phyloP scores from a whole-genome alignment of 139 green algal species.

The Tetradesmus obliquus region DNA sequence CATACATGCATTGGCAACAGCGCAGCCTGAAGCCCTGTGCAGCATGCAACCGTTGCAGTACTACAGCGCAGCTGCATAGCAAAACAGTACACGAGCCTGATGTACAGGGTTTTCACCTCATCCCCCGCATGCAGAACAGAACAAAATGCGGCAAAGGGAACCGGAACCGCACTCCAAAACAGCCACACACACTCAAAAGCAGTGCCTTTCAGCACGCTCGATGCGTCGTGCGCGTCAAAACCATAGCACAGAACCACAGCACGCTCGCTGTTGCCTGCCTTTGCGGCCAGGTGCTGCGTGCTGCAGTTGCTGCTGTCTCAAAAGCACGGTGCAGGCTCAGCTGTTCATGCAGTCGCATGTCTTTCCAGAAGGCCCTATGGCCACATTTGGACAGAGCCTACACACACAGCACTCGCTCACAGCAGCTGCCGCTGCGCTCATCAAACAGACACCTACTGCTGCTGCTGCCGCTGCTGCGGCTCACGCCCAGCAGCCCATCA shows the following conservation, averaged over 20 bases:
- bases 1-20: too few relatives aligned
- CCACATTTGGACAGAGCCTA: too few relatives aligned
- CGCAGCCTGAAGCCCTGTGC: too few relatives aligned
- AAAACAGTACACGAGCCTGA: not conserved
- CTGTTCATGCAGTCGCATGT: too few relatives aligned
- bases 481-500: not conserved
- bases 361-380: too few relatives aligned
- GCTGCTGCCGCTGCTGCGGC: not conserved
- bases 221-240: not conserved
- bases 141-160: not conserved
- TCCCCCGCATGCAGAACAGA: not conserved
- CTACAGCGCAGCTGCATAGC: not conserved
- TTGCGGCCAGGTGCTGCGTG: not conserved
- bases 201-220: not conserved
- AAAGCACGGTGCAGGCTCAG: not conserved
- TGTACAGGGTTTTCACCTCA: not conserved
- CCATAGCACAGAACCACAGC: not conserved
- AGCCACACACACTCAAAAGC: not conserved
- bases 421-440: not conserved
- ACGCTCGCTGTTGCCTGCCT: not conserved
- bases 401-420: too few relatives aligned
- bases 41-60: too few relatives aligned
- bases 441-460: not conserved
- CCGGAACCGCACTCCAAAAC: not conserved
- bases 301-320: not conserved